A percentile compares a stretch with the other conserved stretches of the same genome.
Evolutionary conservation across 441 rosid species (phyloP).

Genomic region (Lagerstroemia fauriei): DNA sequence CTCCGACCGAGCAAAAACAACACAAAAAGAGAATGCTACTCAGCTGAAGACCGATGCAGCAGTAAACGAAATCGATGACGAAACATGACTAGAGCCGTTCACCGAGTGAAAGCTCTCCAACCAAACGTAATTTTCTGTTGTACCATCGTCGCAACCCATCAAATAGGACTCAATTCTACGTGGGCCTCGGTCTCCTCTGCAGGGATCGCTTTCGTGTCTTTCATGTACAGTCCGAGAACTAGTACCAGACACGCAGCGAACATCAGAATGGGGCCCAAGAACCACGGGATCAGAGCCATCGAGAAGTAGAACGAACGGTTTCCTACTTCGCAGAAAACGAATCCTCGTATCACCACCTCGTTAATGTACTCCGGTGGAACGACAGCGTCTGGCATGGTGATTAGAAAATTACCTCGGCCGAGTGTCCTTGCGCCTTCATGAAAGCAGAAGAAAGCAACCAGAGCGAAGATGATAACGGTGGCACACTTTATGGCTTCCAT

Average conservation of each 20-base stretch:
- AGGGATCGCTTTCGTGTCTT: neutral
- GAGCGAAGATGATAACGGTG: neutral
- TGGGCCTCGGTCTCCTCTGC: neutral
- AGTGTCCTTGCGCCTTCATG: neutral
- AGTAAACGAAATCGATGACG: no score
- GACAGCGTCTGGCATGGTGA: neutral
- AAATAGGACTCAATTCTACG: neutral
- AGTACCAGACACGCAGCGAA: neutral
- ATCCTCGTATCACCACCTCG: neutral
- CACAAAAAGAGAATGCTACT: no score
- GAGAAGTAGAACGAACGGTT: neutral
- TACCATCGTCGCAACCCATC: neutral
- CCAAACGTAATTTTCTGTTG: no score
- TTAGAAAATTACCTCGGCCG: neutral
- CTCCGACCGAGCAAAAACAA: no score
- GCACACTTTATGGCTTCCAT: neutral
- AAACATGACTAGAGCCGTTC: no score
- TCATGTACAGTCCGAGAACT: neutral
- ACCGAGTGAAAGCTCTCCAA: no score
- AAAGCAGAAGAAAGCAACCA: neutral
- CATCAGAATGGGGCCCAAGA: neutral
- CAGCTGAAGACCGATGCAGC: no score
- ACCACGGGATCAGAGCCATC: neutral
- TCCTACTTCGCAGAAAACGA: neutral
- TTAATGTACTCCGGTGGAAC: neutral